Percentiles rank a stretch among this genome's conserved stretches.
phyloP scores from a whole-genome alignment of 208 protist genomes.

The Strigomonas culicis region DNA sequence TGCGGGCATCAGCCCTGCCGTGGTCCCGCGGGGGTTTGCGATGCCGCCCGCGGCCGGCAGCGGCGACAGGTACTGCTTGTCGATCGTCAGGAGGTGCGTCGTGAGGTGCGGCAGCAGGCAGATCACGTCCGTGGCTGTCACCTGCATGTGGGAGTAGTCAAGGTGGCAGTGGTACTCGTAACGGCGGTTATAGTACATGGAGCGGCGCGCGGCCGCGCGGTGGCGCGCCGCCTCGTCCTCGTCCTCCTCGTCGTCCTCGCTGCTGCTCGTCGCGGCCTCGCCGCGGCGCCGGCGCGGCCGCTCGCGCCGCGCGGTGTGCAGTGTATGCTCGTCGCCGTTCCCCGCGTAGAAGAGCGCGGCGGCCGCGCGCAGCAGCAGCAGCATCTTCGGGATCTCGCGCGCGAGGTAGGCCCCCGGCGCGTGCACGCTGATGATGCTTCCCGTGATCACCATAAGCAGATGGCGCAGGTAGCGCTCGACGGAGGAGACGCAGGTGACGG shows the following conservation, averaged over 20 bases:
- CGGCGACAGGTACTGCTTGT: not conserved
- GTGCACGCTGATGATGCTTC: slow-evolving; percentile 31
- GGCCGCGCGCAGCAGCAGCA: slow-evolving; percentile 37
- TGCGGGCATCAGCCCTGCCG: not conserved
- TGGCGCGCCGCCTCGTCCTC: not conserved
- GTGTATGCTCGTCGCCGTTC: slow-evolving; percentile 21
- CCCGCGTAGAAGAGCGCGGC: slow-evolving; percentile 70
- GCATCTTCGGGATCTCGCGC: slow-evolving; percentile 31
- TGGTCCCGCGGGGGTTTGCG: not conserved
- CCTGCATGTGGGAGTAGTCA: slow-evolving; percentile 40
- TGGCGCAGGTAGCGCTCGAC: slow-evolving; percentile 79
- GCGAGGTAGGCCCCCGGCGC: slow-evolving; percentile 32
- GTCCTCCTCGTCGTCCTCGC: not conserved
- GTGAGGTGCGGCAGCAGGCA: slow-evolving; percentile 62
- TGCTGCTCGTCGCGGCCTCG: not conserved
- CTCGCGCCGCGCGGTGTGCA: slow-evolving; percentile 4
- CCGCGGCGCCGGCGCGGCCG: not conserved
- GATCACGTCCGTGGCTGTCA: slow-evolving; percentile 62
- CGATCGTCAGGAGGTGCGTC: slow-evolving; percentile 43
- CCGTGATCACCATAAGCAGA: slow-evolving; percentile 61
- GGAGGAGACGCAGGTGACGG: slow-evolving; percentile 50
- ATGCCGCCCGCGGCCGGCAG: not conserved
- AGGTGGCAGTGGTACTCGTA: slow-evolving; percentile 4
- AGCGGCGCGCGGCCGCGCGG: not conserved
- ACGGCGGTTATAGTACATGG: not conserved